These are phyloP conservation scores for Ophiobolus disseminans DNA, from an alignment of 2,329 filamentous ascomycete species.

Conservation along the genomic window DNA sequence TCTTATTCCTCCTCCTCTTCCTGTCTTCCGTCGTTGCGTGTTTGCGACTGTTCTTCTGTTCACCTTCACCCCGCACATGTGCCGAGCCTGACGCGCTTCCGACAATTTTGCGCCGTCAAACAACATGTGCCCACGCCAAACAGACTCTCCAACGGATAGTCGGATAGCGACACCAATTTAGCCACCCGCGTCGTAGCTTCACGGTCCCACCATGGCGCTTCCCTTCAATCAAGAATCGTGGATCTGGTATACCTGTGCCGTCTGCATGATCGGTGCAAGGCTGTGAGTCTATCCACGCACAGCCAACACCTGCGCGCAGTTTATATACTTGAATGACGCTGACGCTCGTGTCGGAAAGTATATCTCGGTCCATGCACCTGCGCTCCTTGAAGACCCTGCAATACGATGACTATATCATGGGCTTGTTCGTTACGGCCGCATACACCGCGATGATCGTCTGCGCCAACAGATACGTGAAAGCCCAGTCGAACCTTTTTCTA, in stretches of 20 bases:
- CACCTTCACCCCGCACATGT: too few species aligned
- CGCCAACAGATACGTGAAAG: conserved; percentile 53
- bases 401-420: conserved; percentile 66
- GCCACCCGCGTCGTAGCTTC: conserved; percentile 7
- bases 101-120: conserved; percentile 1
- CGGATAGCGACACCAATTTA: conserved; percentile 14
- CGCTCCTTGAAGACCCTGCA: conserved; percentile 58
- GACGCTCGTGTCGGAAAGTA: conserved; percentile 38
- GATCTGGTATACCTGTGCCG: conserved; percentile 55
- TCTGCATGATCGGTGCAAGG: conserved; percentile 50
- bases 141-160: conserved; percentile 19
- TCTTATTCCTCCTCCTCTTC: conserved; percentile 1
- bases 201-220: conserved; percentile 20
- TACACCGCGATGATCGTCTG: conserved; percentile 60
- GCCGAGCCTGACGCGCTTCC: not conserved
- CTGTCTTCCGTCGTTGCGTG: not conserved
- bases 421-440: conserved; percentile 54
- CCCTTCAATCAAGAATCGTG: conserved; percentile 53
- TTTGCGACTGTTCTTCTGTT: too few species aligned
- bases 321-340: too few species aligned
- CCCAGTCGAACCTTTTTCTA: conserved; percentile 54
- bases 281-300: conserved; percentile 44
- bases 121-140: conserved; percentile 31
- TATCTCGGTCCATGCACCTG: conserved; percentile 55
- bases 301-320: not conserved